phyloP scores from a whole-genome alignment of 1,284 basidiomycete species.

The Pyrrhoderma noxium region DNA sequence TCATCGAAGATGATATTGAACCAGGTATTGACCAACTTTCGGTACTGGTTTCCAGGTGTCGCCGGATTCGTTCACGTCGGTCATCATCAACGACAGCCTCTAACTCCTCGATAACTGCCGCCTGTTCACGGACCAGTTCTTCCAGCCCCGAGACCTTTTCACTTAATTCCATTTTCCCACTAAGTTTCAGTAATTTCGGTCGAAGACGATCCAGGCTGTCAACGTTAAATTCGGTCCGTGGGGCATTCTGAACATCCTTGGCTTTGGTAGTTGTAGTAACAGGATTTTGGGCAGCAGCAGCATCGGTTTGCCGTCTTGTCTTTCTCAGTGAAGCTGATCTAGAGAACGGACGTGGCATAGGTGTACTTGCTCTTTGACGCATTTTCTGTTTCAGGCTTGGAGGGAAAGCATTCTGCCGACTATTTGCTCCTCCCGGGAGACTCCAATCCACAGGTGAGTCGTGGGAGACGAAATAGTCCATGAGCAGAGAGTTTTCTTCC shows the following conservation, averaged over 20 bases:
- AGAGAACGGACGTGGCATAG: constrained; percentile 8
- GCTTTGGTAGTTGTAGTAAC: not conserved
- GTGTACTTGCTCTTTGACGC: constrained; percentile 14
- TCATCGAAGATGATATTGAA: constrained; percentile 17
- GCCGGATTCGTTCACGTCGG: constrained; percentile 4
- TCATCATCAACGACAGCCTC: constrained; percentile 9
- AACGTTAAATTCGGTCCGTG: constrained; percentile 1
- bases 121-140: constrained; percentile 16
- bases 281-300: not conserved
- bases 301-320: constrained; percentile 15
- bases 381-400: constrained; percentile 10
- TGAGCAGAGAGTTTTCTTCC: constrained; percentile 12
- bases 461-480: constrained; percentile 15
- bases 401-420: constrained; percentile 7
- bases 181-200: constrained; percentile 13
- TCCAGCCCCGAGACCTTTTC: constrained; percentile 15
- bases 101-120: constrained; percentile 12
- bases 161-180: constrained; percentile 19
- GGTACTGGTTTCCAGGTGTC: constrained; percentile 4
- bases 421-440: constrained; percentile 1
- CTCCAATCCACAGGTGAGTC: constrained; percentile 18
- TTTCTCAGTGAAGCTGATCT: constrained; percentile 2
- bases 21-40: constrained; percentile 15
- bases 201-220: constrained; percentile 15
- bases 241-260: not conserved